Conservation (phyloP, 2,329 filamentous ascomycete genomes). For the Diaporthe citri region DNA sequence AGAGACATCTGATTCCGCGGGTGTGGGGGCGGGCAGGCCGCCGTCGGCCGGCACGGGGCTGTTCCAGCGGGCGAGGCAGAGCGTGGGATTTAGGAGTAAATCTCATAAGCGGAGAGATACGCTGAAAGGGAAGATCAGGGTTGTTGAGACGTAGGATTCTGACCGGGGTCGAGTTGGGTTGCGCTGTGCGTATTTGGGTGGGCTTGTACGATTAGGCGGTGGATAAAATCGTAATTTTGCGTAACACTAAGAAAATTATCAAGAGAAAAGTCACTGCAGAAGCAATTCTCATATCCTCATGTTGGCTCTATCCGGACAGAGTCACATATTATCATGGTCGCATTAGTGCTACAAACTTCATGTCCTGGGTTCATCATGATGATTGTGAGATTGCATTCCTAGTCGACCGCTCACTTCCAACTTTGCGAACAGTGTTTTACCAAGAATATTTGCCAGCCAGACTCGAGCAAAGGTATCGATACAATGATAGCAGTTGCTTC, state of each 20-base stretch:
- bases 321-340: not conserved
- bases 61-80: slow-evolving; percentile 36
- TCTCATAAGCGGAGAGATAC: slow-evolving; percentile 33
- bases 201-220: not conserved
- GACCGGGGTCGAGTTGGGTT: not conserved
- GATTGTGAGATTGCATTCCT: too few relatives aligned
- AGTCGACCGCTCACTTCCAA: too few relatives aligned
- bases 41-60: slow-evolving; percentile 6
- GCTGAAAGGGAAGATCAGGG: slow-evolving; percentile 32
- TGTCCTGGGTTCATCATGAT: not conserved
- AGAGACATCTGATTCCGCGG: not conserved
- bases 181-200: not conserved
- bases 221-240: not conserved
- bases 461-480: too few relatives aligned
- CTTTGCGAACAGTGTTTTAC: too few relatives aligned
- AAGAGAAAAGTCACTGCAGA: not conserved
- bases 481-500: too few relatives aligned
- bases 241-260: not conserved
- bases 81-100: slow-evolving; percentile 25
- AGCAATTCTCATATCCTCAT: not conserved
- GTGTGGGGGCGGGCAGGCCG: not conserved
- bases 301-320: not conserved
- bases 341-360: not conserved
- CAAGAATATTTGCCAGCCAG: too few relatives aligned
- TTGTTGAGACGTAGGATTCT: not conserved